These are phyloP conservation scores for Eucalyptus curtisii DNA, from an alignment of 345 rosid genomes.

Conservation along the genomic window DNA sequence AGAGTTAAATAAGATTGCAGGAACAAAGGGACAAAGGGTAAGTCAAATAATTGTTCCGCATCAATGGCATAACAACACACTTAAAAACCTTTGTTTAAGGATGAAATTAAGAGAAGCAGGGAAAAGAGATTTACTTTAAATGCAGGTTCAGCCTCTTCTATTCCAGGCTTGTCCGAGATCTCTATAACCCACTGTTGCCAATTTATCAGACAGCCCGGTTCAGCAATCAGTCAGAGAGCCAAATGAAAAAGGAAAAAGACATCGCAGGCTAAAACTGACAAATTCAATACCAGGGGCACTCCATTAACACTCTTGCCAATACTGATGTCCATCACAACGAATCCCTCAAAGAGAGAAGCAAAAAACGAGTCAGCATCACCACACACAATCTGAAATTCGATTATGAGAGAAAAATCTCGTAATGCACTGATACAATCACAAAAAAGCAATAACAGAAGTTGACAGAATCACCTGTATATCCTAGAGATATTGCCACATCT, in stretches of 20 bases:
- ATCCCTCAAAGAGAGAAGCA: constrained; percentile 82
- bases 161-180: constrained; percentile 85
- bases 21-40: not conserved
- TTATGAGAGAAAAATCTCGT: not conserved
- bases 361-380: constrained; percentile 42
- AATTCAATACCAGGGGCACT: constrained; percentile 70
- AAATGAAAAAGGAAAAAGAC: not conserved
- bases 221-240: not conserved
- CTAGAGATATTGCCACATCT: constrained; percentile 77
- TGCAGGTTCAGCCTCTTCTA: constrained; percentile 86
- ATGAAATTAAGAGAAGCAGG: not conserved
- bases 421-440: not conserved
- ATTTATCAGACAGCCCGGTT: not conserved
- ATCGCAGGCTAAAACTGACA: not conserved
- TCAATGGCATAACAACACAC: not conserved
- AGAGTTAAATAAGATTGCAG: not conserved
- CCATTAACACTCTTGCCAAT: constrained; percentile 88
- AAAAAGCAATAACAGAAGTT: not conserved
- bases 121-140: constrained; percentile 53
- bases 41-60: not conserved
- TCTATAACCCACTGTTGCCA: constrained; percentile 79
- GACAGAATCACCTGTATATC: constrained; percentile 59
- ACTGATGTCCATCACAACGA: constrained; percentile 51
- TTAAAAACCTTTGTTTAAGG: not conserved
- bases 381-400: not conserved